These are phyloP conservation scores for Oryza glaberrima DNA, from an alignment of 176 grass and related monocot species.

Conservation along the genomic window DNA sequence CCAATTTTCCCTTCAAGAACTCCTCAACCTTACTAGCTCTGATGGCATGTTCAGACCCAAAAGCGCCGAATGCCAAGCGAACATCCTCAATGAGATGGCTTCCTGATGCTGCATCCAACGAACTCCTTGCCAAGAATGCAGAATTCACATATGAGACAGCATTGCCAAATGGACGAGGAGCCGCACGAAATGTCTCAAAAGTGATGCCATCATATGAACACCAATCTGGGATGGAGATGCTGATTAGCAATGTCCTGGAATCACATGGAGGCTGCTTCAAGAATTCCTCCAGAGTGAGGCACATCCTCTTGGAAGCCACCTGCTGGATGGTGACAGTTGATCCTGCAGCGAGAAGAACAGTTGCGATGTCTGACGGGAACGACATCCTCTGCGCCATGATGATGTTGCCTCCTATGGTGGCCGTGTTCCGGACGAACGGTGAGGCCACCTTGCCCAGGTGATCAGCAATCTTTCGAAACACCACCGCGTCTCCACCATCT, in stretches of 20 bases:
- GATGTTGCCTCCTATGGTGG: constrained; percentile 80
- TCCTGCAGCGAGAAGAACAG: constrained; percentile 66
- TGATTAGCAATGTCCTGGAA: constrained; percentile 61
- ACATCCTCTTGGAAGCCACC: constrained; percentile 48
- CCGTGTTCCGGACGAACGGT: constrained; percentile 76
- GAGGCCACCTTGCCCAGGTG: constrained; percentile 78
- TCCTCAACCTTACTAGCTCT: constrained; percentile 77
- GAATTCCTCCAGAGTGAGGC: constrained; percentile 70
- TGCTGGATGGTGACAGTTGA: constrained; percentile 50
- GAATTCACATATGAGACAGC: constrained; percentile 81
- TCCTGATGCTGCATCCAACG: constrained; percentile 44
- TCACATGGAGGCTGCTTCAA: constrained; percentile 73
- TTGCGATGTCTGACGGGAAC: constrained; percentile 74
- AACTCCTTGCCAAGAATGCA: constrained; percentile 71
- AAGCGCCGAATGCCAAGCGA: constrained; percentile 73
- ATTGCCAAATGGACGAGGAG: constrained; percentile 84
- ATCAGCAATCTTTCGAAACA: constrained; percentile 66
- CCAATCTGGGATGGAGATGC: constrained; percentile 67
- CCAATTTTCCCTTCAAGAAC: constrained; percentile 65
- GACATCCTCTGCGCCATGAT: constrained; percentile 72
- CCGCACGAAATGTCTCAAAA: constrained; percentile 79
- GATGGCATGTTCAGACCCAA: constrained; percentile 60
- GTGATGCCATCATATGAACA: constrained; percentile 40
- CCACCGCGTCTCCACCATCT: constrained; percentile 24
- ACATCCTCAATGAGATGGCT: constrained; percentile 56